Conservation (phyloP, 2,329 filamentous ascomycete species). For the Trichoderma guizhouense region DNA sequence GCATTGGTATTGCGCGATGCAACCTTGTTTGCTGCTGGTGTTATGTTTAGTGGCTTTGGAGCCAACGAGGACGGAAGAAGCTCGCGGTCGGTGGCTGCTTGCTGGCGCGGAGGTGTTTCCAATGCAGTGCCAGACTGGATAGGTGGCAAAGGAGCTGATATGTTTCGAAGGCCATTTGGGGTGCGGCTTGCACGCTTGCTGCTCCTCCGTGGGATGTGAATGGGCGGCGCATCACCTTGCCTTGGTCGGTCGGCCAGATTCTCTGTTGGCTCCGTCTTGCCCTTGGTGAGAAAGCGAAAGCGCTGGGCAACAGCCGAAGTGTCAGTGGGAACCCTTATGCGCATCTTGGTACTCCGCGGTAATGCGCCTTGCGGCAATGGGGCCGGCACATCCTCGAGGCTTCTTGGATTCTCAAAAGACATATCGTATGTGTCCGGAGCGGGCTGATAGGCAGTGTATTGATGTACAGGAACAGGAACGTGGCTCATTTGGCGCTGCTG, state of each 20-base stretch:
- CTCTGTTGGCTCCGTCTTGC: conserved; percentile 35
- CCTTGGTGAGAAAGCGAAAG: conserved; percentile 33
- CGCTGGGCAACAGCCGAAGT: conserved; percentile 36
- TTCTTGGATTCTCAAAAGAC: neutral
- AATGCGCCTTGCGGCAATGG: neutral
- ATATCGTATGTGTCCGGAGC: conserved; percentile 18
- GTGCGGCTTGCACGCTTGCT: conserved; percentile 38
- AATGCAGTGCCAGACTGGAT: conserved; percentile 27
- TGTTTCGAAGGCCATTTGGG: conserved; percentile 15
- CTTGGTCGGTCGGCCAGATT: conserved; percentile 44
- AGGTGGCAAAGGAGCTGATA: conserved; percentile 6
- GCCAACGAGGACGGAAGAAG: conserved; percentile 35
- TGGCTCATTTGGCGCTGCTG: conserved; percentile 17
- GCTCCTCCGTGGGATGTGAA: conserved; percentile 53
- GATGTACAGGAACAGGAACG: neutral
- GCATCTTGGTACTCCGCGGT: conserved; percentile 5
- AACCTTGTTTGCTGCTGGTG: conserved; percentile 11
- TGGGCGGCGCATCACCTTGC: conserved; percentile 58
- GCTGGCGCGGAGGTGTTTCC: conserved; percentile 33
- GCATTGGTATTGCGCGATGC: conserved; percentile 15
- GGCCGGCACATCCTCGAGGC: neutral
- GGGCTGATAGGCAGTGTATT: conserved; percentile 2
- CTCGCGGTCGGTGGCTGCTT: conserved; percentile 34
- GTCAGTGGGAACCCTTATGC: neutral
- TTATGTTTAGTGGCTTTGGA: conserved; percentile 25